These are phyloP conservation scores for Blastocystis sp. DNA, from an alignment of 352 stramenopile genomes.

Conservation along the genomic window DNA sequence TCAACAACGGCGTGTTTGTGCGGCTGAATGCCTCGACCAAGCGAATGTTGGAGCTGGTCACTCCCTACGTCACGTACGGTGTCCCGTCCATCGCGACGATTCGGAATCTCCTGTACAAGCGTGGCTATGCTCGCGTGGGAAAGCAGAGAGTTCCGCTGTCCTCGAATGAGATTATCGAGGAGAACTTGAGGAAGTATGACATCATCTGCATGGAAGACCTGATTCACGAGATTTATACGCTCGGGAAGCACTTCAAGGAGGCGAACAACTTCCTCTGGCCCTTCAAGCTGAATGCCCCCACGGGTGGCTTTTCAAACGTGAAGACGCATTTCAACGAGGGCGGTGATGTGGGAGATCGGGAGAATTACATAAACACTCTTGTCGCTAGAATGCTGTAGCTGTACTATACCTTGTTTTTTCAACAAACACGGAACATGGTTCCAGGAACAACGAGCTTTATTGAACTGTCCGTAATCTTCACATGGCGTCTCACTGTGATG, in stretches of 20 bases:
- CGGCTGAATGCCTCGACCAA: constrained; percentile 97
- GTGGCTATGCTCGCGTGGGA: constrained; percentile 94
- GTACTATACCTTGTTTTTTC: not conserved
- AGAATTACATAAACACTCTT: constrained; percentile 88
- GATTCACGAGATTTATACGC: constrained; percentile 98
- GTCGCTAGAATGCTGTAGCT: constrained; percentile 87
- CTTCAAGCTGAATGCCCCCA: constrained; percentile 95
- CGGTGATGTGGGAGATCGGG: constrained; percentile 86
- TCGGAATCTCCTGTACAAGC: constrained; percentile 96
- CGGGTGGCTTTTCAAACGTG: constrained; percentile 89
- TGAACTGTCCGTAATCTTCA: constrained; percentile 23
- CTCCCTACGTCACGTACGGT: constrained; percentile 81
- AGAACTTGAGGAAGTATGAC: constrained; percentile 87
- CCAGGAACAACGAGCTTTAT: constrained; percentile 43
- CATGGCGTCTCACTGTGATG: constrained; percentile 24
- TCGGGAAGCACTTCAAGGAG: constrained; percentile 97
- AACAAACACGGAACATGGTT: not conserved
- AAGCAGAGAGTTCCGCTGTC: constrained; percentile 94
- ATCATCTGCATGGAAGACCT: constrained; percentile 98
- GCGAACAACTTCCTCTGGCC: constrained; percentile 99
- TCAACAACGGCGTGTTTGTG: constrained; percentile 97
- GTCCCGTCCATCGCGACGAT: constrained; percentile 92
- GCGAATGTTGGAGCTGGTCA: constrained; percentile 87
- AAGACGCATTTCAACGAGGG: constrained; percentile 88
- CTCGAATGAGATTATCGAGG: constrained; percentile 93